Evolutionary conservation across 805 yeast species (phyloP), one percentile per base, ranked within the genome.

Genomic region (Monosporozyma unispora): DNA sequence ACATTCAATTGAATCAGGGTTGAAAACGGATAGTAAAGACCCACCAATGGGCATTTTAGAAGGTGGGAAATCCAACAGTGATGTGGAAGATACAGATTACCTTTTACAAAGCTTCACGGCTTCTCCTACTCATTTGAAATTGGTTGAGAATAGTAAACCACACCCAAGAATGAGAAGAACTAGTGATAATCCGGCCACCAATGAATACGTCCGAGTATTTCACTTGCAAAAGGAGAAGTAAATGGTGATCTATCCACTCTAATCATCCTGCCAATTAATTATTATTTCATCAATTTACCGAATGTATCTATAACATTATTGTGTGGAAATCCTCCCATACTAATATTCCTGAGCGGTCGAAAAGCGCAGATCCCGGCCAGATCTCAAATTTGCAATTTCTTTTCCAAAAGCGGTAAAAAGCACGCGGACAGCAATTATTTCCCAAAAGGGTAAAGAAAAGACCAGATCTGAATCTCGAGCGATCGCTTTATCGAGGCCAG

Each of bases 121-220:
- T 35, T 35, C 39, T 6, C 39, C 39, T 14, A 21, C 25, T 2
- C 31, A 47, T 11, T 46, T 56, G 31, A 52, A 51, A 43, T 49
- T 59, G 19, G 66, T 62, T 3, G 67, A 63, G 45, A 57, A 56
- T 46, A 57, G 55, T 44, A 61, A 59, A 46, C 62, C 63, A n/a
- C 66, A 63, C 50, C 64, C 67, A 31, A 55, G 67, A 46, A 57
- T 59, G 64, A 57, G 62, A 43, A 50, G 66, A 29, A 59, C 52
- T 11, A 56, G 65, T 38, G 64, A 62, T 39, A 57, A 61, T 46
- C 63, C 64, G 9, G 52, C 60, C 27, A 57, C 58, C 35, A 60
- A 57, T 46, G 63, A 60, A 40, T 58, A 56, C 46, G 60, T 63
- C 9, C 53, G 68, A 28, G 67, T 63, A 2, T 63, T 63, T 40